phyloP scores from a whole-genome alignment of 2,329 filamentous ascomycete genomes.

The Huntiella moniliformis region DNA sequence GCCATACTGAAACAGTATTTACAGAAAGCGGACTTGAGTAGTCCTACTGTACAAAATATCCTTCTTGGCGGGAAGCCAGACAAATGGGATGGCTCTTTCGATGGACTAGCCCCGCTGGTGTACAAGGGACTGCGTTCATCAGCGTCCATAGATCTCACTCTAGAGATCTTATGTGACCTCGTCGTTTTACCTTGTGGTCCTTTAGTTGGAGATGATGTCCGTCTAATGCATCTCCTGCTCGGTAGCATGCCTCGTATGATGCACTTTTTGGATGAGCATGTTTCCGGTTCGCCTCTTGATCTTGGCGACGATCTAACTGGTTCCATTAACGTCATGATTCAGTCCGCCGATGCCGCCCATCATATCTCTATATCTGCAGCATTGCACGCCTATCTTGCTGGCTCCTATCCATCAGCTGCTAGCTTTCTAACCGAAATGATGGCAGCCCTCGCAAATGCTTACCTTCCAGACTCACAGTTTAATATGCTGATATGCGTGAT shows the following conservation, averaged over 20 bases:
- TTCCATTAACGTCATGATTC: constrained; percentile 50
- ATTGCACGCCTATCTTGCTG: constrained; percentile 50
- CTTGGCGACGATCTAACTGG: constrained; percentile 24
- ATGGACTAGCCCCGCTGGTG: constrained; percentile 67
- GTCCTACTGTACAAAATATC: constrained; percentile 41
- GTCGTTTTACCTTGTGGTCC: constrained; percentile 60
- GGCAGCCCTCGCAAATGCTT: constrained; percentile 54
- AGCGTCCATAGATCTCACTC: constrained; percentile 56
- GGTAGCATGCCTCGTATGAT: constrained; percentile 84
- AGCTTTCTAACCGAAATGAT: constrained; percentile 65
- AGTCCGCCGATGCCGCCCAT: constrained; percentile 55
- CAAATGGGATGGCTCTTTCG: constrained; percentile 77
- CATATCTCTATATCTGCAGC: constrained; percentile 48
- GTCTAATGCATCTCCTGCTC: constrained; percentile 68
- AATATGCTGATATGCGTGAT: constrained; percentile 76
- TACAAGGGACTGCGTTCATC: constrained; percentile 89
- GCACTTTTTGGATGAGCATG: constrained; percentile 51
- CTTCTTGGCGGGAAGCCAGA: constrained; percentile 63
- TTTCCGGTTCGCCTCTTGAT: constrained; percentile 15
- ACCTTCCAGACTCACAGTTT: constrained; percentile 68
- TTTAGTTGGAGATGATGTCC: constrained; percentile 63
- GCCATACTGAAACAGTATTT: constrained; percentile 81
- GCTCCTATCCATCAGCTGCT: constrained; percentile 44
- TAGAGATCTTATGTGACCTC: constrained; percentile 61
- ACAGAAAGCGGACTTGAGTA: constrained; percentile 64